Conservation (phyloP, 148 eudicot genomes). For the Chenopodium berlandieri region DNA sequence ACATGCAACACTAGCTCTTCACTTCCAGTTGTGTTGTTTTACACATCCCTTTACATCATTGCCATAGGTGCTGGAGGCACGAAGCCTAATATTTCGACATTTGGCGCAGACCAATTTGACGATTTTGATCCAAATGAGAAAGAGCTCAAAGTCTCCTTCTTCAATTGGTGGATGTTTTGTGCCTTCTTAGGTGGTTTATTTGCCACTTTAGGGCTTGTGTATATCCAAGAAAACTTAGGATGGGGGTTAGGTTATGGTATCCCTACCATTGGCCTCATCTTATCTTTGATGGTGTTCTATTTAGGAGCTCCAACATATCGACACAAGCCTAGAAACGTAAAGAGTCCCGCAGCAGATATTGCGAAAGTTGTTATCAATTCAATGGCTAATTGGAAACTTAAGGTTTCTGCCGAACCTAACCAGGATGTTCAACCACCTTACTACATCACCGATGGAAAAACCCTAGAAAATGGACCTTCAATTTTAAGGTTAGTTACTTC, state of each 20-base stretch:
- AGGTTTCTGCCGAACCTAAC: slow-evolving; percentile 27
- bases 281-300: slow-evolving; percentile 68
- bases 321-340: slow-evolving; percentile 54
- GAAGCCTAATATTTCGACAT: slow-evolving; percentile 87
- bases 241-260: slow-evolving; percentile 93
- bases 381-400: slow-evolving; percentile 44
- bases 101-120: slow-evolving; percentile 92
- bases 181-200: slow-evolving; percentile 66
- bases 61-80: slow-evolving; percentile 90
- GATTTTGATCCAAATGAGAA: slow-evolving; percentile 61
- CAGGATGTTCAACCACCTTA: slow-evolving; percentile 42
- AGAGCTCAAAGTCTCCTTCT: slow-evolving; percentile 70
- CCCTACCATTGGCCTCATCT: slow-evolving; percentile 60
- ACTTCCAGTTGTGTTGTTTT: slow-evolving; percentile 56
- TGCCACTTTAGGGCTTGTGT: slow-evolving; percentile 73
- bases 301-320: slow-evolving; percentile 66
- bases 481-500: slow-evolving; percentile 47
- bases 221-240: slow-evolving; percentile 83
- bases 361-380: slow-evolving; percentile 42
- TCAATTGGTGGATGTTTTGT: slow-evolving; percentile 98
- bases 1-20: slow-evolving; percentile 55
- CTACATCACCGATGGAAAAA: slow-evolving; percentile 30
- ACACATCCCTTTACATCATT: slow-evolving; percentile 68
- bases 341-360: slow-evolving; percentile 56
- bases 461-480: slow-evolving; percentile 41